Percentiles rank a stretch among this genome's conserved stretches.
These are phyloP conservation scores for Ajuga reptans DNA, from an alignment of 305 asterid species.

Conservation along the genomic window DNA sequence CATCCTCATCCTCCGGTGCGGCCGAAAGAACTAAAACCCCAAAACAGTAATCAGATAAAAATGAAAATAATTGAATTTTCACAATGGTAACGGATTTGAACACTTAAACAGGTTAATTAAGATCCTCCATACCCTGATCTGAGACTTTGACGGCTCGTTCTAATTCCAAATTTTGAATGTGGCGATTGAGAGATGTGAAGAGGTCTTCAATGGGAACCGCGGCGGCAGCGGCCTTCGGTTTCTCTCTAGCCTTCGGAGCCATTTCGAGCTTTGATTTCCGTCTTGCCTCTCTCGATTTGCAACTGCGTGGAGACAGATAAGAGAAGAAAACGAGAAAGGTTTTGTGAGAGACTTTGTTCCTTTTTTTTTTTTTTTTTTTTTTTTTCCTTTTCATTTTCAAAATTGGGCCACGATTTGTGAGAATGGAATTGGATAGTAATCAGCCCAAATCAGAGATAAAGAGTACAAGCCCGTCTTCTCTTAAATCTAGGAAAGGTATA, in stretches of 20 bases:
- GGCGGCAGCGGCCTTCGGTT: constrained; percentile 37
- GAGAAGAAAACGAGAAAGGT: neutral
- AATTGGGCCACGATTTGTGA: too few species aligned
- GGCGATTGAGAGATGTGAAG: constrained; percentile 68
- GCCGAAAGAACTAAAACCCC: constrained; percentile 47
- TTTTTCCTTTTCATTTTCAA: too few species aligned
- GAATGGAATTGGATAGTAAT: too few species aligned
- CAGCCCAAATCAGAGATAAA: too few species aligned
- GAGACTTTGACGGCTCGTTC: constrained; percentile 64
- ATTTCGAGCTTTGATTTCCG: constrained; percentile 22
- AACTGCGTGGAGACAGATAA: neutral
- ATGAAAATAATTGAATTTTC: neutral
- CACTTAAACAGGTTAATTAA: neutral
- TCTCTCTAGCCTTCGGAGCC: constrained; percentile 65
- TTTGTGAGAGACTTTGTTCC: too few species aligned
- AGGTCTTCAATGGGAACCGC: constrained; percentile 59
- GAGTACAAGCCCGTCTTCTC: too few species aligned
- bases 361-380: too few species aligned
- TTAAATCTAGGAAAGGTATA: too few species aligned
- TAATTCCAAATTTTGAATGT: constrained; percentile 50
- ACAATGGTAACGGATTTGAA: neutral
- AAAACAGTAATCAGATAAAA: neutral
- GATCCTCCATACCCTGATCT: constrained; percentile 54
- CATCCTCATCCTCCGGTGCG: constrained; percentile 76
- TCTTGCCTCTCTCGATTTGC: neutral